Conservation (phyloP, 2,329 filamentous ascomycete genomes). For the Emericellopsis atlantica region DNA sequence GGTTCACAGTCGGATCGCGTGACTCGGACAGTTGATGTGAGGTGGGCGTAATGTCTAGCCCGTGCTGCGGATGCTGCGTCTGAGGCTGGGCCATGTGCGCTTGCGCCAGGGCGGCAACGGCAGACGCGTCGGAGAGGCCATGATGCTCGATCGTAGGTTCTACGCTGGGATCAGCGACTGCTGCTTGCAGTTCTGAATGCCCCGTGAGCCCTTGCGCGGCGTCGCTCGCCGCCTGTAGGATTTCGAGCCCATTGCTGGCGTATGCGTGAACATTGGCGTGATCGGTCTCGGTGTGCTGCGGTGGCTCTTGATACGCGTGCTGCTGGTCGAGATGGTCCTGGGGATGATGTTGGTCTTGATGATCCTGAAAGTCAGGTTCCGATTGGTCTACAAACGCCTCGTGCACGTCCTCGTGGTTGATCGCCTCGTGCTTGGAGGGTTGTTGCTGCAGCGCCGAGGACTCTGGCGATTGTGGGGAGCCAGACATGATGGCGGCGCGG, state of each 20-base stretch:
- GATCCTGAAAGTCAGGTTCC: no score
- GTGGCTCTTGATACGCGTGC: not conserved
- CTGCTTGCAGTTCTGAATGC: conserved; percentile 18
- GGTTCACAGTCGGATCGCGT: conserved; percentile 28
- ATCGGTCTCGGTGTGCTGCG: not conserved
- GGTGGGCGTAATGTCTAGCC: conserved; percentile 1
- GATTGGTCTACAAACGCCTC: no score
- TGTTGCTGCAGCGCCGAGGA: no score
- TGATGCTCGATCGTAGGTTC: no score
- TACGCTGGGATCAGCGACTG: conserved; percentile 11
- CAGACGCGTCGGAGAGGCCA: conserved; percentile 10
- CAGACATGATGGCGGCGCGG: conserved; percentile 1
- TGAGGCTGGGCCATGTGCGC: conserved; percentile 3
- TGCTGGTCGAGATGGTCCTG: not conserved
- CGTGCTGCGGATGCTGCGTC: conserved; percentile 4
- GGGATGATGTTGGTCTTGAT: not conserved
- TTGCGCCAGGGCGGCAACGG: conserved; percentile 10
- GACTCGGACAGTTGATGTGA: conserved; percentile 1
- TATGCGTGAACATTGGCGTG: conserved; percentile 25
- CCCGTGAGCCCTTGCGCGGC: conserved; percentile 18
- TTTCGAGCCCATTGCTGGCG: conserved; percentile 31
- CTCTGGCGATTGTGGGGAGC: conserved; percentile 1
- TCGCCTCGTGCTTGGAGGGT: no score
- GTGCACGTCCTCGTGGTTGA: no score
- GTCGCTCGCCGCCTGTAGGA: conserved; percentile 30